Evolutionary conservation across 1,139 yeast genomes (phyloP), one percentile per base, ranked within the genome.

Genomic region (Insectozyma bohioensis): DNA sequence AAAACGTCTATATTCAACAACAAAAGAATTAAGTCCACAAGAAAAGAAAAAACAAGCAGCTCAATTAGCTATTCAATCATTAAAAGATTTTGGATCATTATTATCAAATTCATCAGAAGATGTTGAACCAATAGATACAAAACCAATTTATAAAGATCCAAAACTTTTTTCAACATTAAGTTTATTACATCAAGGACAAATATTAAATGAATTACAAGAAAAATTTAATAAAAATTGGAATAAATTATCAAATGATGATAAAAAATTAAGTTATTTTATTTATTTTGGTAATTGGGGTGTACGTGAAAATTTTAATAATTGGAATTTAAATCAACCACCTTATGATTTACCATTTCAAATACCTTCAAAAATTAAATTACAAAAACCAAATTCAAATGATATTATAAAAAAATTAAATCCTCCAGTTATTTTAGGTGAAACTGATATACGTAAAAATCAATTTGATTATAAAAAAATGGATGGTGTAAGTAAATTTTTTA

Each of bases 211-310:
- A 42, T 58, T 77, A 27, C 80, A 75, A 41, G 70, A 62, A 24
- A 66, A 68, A 40, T 65, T 59, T 47, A 77, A 75, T 45, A 67
- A 64, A 36, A 68, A 69, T 33, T 80, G 86, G 86, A 51, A 52
- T 6, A 60, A 62, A 30, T 49, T 79, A 35, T 55, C 68, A 6
- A 34, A 39, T 12, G 61, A 69, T 29, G 73, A 70, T 30, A 79
- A 78, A 46, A 52, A 64, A 37, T 61, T 78, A 45, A 70, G 76
- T 1, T 76, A 77, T 48, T 79, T 66, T 56, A 69, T 79, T 27
- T 69, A 79, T 0, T 80, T 78, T 51, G 85, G 85, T 2, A 63
- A 78, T 40, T 76, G 82, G 73, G 86, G 84, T 0, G 75, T 72
- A 1, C 63, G 86, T 40, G 82, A 77, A 35, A 71, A 75, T 11